A percentile compares a stretch with the other conserved stretches of the same genome.
Conservation (phyloP, 2,329 filamentous ascomycete species). For the Clonostachys sp. region DNA sequence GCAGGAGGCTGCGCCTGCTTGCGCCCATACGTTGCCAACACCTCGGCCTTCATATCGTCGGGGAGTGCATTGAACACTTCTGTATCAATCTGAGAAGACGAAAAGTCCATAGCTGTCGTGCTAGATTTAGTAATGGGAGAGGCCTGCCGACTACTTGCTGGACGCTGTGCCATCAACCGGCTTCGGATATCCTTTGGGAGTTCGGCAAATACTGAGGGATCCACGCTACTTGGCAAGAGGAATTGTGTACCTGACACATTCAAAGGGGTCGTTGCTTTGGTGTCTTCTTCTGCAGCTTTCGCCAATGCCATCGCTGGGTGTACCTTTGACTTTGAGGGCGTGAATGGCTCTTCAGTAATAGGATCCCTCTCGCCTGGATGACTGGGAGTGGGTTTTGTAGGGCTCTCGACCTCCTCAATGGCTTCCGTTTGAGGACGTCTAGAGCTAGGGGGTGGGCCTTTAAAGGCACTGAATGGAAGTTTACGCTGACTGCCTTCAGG, state of each 20-base stretch:
- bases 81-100: conserved; percentile 78
- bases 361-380: conserved; percentile 37
- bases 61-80: conserved; percentile 82
- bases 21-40: conserved; percentile 66
- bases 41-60: conserved; percentile 78
- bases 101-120: conserved; percentile 31
- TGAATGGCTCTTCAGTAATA: conserved; percentile 50
- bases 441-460: conserved; percentile 21
- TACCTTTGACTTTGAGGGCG: conserved; percentile 43
- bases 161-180: conserved; percentile 61
- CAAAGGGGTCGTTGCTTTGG: conserved; percentile 60
- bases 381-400: conserved; percentile 22
- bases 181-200: conserved; percentile 79
- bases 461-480: conserved; percentile 64
- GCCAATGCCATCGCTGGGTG: conserved; percentile 51
- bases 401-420: conserved; percentile 43
- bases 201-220: conserved; percentile 77
- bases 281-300: conserved; percentile 41
- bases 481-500: conserved; percentile 74
- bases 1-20: conserved; percentile 25
- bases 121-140: conserved; percentile 24
- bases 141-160: conserved; percentile 9
- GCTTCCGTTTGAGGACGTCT: conserved; percentile 29
- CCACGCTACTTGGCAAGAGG: conserved; percentile 77
- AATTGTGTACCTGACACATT: conserved; percentile 90